Evolutionary conservation across 495 filamentous ascomycete genomes (phyloP).

Genomic region (Sabuloglossum arenarium): DNA sequence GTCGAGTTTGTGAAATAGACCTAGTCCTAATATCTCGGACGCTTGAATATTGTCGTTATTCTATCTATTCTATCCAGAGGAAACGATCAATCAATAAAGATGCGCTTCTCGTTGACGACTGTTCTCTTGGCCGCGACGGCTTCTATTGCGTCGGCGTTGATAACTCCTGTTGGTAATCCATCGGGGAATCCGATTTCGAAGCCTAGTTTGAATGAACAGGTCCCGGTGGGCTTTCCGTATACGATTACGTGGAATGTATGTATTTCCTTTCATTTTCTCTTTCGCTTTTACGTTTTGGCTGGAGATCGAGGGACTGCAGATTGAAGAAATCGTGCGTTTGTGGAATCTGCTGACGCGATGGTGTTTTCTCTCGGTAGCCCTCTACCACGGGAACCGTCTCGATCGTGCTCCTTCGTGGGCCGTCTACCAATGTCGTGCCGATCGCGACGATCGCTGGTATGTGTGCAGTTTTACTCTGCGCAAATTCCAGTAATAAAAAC

Average conservation of each 20-base stretch:
- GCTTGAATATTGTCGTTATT: too few species aligned
- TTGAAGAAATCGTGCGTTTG: too few species aligned
- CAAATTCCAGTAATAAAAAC: too few species aligned
- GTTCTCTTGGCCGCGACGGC: constrained; percentile 26
- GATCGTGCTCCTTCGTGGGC: constrained; percentile 41
- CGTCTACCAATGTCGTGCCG: constrained; percentile 31
- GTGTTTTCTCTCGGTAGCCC: constrained; percentile 14
- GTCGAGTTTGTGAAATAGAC: too few species aligned
- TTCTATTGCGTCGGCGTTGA: constrained; percentile 31
- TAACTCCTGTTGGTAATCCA: constrained; percentile 26
- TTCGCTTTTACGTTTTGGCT: not conserved
- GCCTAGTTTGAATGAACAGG: constrained; percentile 30
- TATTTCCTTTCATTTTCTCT: not conserved
- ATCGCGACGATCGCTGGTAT: constrained; percentile 10
- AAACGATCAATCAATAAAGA: constrained; percentile 14
- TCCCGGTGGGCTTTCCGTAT: constrained; percentile 33
- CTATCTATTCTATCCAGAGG: not conserved
- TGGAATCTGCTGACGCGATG: not conserved
- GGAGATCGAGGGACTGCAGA: too few species aligned
- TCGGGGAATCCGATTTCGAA: constrained; percentile 33
- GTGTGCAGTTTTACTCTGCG: too few species aligned
- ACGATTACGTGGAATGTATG: constrained; percentile 36
- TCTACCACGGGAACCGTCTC: constrained; percentile 29
- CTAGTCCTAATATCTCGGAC: too few species aligned
- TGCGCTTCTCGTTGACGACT: constrained; percentile 29